phyloP scores from a whole-genome alignment of 352 stramenopile genomes.

The Hyaloperonospora arabidopsidis region DNA sequence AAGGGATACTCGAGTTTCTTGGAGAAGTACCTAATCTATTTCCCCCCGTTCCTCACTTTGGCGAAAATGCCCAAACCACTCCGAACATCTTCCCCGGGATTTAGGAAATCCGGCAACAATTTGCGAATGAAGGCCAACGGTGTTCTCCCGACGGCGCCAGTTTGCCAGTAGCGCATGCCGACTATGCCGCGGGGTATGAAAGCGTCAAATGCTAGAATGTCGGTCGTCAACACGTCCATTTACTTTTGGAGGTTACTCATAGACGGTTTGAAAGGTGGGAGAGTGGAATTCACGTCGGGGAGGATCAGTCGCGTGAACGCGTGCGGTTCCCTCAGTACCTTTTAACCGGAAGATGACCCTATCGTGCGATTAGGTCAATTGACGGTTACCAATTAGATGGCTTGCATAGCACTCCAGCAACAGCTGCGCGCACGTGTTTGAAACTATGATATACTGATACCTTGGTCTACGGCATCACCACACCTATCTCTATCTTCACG shows the following conservation, averaged over 20 bases:
- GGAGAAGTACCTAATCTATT: background rate
- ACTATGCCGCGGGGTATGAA: too few species aligned
- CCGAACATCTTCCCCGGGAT: too few species aligned
- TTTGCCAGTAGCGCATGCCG: too few species aligned
- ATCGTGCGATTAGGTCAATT: background rate
- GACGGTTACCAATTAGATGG: background rate
- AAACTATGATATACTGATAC: background rate
- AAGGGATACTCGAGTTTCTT: background rate
- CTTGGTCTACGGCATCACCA: background rate
- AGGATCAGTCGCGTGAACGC: too few species aligned
- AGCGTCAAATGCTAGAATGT: too few species aligned
- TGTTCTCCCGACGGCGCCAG: background rate
- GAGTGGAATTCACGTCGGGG: too few species aligned
- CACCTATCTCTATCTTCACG: too few species aligned
- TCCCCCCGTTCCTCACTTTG: background rate
- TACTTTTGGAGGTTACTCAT: too few species aligned
- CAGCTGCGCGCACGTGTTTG: background rate
- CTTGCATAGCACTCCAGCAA: background rate
- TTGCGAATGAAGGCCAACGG: background rate
- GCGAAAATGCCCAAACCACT: too few species aligned
- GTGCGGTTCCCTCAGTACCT: background rate
- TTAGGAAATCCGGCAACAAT: too few species aligned
- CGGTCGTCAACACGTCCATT: too few species aligned
- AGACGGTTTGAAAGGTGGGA: too few species aligned
- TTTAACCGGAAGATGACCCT: background rate